phyloP scores from a whole-genome alignment of 176 grass and related monocot species.

The Raddia guianensis region DNA sequence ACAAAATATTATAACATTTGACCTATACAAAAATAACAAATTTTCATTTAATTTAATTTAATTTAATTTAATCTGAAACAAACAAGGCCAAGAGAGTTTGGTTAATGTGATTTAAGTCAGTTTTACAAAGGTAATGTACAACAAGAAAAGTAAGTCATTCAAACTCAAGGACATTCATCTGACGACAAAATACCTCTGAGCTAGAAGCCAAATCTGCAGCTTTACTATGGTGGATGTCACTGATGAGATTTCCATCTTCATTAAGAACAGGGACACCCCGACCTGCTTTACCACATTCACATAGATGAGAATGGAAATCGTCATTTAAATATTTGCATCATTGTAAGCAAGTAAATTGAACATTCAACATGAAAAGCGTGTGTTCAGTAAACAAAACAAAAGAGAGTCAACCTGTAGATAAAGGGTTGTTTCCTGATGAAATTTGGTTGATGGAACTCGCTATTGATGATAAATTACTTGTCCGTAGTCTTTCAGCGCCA shows the following conservation, averaged over 20 bases:
- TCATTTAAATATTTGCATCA: constrained; percentile 16
- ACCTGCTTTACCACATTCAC: constrained; percentile 42
- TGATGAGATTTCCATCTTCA: constrained; percentile 83
- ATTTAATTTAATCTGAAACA: no score
- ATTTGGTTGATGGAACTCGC: constrained; percentile 84
- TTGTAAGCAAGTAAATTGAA: constrained; percentile 26
- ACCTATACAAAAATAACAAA: no score
- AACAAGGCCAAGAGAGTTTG: no score
- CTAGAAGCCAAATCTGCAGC: constrained; percentile 46
- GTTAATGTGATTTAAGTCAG: not conserved
- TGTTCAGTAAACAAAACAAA: constrained; percentile 10
- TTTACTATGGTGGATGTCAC: constrained; percentile 61
- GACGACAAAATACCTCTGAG: constrained; percentile 65
- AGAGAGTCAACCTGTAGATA: constrained; percentile 54
- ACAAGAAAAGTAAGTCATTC: constrained; percentile 2
- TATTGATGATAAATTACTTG: constrained; percentile 92
- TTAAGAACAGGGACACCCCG: constrained; percentile 75
- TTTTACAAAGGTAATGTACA: not conserved
- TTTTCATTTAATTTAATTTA: no score
- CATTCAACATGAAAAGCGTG: constrained; percentile 32
- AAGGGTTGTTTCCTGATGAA: constrained; percentile 56
- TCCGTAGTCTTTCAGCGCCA: constrained; percentile 80
- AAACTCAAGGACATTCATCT: constrained; percentile 6
- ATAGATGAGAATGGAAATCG: constrained; percentile 11
- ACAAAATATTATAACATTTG: no score